Evolutionary conservation across 1,284 basidiomycete genomes (phyloP), one percentile per base, ranked within the genome.

Genomic region (Trichosporon ovoides): DNA sequence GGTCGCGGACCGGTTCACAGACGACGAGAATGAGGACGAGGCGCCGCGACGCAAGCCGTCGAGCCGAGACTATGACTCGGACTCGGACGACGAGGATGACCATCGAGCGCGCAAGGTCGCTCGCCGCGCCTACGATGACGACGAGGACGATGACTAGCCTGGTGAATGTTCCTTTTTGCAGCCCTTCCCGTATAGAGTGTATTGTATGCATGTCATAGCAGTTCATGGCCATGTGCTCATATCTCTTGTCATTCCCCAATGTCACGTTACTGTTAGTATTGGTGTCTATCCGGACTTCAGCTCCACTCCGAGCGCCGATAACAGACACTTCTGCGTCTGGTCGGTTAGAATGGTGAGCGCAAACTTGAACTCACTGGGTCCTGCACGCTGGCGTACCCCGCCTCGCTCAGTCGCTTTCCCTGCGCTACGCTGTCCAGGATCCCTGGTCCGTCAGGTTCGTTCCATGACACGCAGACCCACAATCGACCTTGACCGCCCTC

Each of bases 11-110:
- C 58, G 51, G 33, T 87, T 84, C 24, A 87, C 89, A 64, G 80
- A 80, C n/a, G 58, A 63, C 20, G 82, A 83, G 36, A 85, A 88
- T 60, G 85, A 80, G 28, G 83, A 88, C 70, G 87, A 89, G 68
- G 80, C 82, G 65, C 60, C 55, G 19, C 62, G 66, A 20, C 64
- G 59, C 14, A 58, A 61, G 35, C 59, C 55, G 28, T 52, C 48
- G 38, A 49, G 28, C 50, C 61, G 59, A 24, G 60, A 56, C 40
- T 59, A 66, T 22, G 64, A 61, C 18, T 53, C 55, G 28, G 61
- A 62, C 40, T 58, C 60, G 36, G 64, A 66, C 16, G 57, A 59
- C 38, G 57, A 54, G 38, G 49, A 49, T 28, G 57, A 52, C 38
- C 34, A 48, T 48, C 37, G 55, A 5, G 36, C 48, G 33, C 37